Evolutionary conservation across 495 filamentous ascomycete species (phyloP).

Genomic region (Penicillium roqueforti): DNA sequence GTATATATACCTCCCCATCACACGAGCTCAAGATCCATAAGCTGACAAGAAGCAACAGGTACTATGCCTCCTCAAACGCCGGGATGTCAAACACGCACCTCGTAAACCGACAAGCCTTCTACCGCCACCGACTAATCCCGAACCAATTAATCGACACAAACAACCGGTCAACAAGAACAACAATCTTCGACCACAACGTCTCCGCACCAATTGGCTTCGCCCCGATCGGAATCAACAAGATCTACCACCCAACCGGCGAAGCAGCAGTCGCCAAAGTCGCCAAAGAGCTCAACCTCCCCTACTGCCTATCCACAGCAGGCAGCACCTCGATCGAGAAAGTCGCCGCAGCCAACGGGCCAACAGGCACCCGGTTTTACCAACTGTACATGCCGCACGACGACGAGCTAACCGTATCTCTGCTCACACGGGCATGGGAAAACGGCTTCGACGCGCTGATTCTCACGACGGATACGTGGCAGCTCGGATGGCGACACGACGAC

Average conservation of each 20-base stretch:
- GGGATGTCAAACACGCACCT: constrained; percentile 62
- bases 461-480: constrained; percentile 62
- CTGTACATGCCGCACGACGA: constrained; percentile 65
- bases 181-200: constrained; percentile 59
- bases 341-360: constrained; percentile 48
- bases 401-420: constrained; percentile 50
- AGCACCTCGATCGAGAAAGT: constrained; percentile 57
- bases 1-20: constrained; percentile 7
- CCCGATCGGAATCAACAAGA: constrained; percentile 63
- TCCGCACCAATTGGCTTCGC: constrained; percentile 60
- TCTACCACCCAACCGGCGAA: constrained; percentile 57
- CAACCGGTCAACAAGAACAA: constrained; percentile 51
- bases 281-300: constrained; percentile 51
- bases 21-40: background rate
- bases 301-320: constrained; percentile 57
- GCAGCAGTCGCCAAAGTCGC: constrained; percentile 56
- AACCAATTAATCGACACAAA: constrained; percentile 60
- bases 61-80: constrained; percentile 64
- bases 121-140: constrained; percentile 62
- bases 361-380: constrained; percentile 54
- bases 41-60: constrained; percentile 23
- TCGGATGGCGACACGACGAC: constrained; percentile 64
- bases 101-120: constrained; percentile 65
- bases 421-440: constrained; percentile 48
- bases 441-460: constrained; percentile 59